These are phyloP conservation scores for Oryza coarctata DNA, from an alignment of 176 grass and related monocot species.

Conservation along the genomic window DNA sequence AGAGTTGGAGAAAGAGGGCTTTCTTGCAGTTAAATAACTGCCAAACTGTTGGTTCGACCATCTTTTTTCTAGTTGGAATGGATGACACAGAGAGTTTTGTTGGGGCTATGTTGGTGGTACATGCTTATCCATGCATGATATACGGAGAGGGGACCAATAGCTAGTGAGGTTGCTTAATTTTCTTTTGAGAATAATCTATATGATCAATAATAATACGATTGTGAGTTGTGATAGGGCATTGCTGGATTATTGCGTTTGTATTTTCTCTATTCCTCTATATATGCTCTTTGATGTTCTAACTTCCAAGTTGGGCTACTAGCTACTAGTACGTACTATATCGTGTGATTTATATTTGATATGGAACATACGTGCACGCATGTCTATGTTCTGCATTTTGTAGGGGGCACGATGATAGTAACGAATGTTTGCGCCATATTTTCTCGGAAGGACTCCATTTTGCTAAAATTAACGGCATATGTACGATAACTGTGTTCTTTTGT, in stretches of 20 bases:
- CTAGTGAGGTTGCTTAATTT: not conserved
- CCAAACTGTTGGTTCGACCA: conserved; percentile 22
- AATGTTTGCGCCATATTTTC: not conserved
- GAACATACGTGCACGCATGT: too few relatives aligned
- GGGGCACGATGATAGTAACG: not conserved
- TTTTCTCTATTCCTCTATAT: not conserved
- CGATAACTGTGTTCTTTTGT: too few relatives aligned
- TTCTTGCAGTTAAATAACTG: conserved; percentile 29
- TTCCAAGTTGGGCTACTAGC: too few relatives aligned
- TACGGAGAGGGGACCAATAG: not conserved
- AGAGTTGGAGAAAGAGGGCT: conserved; percentile 30
- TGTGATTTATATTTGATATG: not conserved
- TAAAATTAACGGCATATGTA: too few relatives aligned
- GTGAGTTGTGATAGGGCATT: not conserved
- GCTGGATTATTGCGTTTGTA: not conserved
- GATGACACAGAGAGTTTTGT: not conserved
- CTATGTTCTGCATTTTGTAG: too few relatives aligned
- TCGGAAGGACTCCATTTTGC: not conserved
- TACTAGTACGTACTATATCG: not conserved
- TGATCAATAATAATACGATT: not conserved
- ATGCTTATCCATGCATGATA: not conserved
- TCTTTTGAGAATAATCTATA: not conserved
- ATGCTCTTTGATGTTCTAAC: not conserved
- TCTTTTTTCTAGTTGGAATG: not conserved
- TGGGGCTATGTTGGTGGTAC: not conserved